These are phyloP conservation scores for Cymbomonas tetramitiformis DNA, from an alignment of 139 green algal genomes.

Conservation along the genomic window DNA sequence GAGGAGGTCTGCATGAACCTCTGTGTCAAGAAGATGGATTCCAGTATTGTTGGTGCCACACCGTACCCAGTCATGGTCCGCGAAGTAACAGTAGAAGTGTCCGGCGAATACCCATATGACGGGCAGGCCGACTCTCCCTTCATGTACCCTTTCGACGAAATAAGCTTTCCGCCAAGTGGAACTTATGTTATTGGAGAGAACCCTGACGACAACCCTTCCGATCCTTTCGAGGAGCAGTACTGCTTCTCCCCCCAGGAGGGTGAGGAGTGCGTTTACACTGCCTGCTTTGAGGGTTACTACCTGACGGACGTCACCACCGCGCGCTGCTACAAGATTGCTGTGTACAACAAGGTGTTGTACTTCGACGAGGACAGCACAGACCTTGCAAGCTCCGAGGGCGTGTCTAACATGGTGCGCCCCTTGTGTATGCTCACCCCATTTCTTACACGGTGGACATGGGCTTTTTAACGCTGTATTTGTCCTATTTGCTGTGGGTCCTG, in stretches of 20 bases:
- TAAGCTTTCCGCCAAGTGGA: constrained; percentile 21
- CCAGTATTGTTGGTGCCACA: no score
- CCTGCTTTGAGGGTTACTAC: constrained; percentile 22
- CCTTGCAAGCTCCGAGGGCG: not conserved
- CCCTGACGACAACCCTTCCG: not conserved
- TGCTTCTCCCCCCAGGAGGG: constrained; percentile 13
- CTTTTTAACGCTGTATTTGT: no score
- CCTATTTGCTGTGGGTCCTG: no score
- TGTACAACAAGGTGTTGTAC: constrained; percentile 13
- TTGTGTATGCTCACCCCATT: no score
- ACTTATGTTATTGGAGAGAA: not conserved
- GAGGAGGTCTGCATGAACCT: no score
- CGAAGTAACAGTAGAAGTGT: no score
- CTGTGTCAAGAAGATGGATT: no score
- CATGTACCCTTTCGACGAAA: constrained; percentile 20
- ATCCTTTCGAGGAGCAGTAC: constrained; percentile 11
- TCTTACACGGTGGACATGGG: no score
- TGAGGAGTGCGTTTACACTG: constrained; percentile 25
- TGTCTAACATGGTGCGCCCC: no score
- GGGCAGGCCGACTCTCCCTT: no score
- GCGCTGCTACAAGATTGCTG: constrained; percentile 18
- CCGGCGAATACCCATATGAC: no score
- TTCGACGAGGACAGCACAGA: constrained; percentile 6
- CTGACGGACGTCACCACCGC: constrained; percentile 11
- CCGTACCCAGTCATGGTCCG: no score